Conservation (phyloP, 2,329 filamentous ascomycete genomes). For the Sphaceloma murrayae region DNA sequence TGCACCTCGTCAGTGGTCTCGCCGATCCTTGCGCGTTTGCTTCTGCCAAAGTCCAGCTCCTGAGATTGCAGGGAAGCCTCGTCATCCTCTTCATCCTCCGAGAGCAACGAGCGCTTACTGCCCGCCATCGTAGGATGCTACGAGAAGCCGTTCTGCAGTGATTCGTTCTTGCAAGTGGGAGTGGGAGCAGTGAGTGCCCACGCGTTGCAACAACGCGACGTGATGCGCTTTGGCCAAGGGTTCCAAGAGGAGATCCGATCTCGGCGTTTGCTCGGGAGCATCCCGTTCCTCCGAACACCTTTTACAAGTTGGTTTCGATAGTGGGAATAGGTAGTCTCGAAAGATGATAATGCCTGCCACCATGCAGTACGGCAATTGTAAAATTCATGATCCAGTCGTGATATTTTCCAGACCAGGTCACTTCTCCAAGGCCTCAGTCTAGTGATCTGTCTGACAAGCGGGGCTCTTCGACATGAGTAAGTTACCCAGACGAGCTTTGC, state of each 20-base stretch:
- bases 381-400: too few species aligned
- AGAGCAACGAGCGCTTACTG: too few species aligned
- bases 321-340: too few species aligned
- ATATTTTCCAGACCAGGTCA: too few species aligned
- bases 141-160: not conserved
- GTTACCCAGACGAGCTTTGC: constrained; percentile 5
- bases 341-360: too few species aligned
- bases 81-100: not conserved
- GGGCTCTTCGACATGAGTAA: not conserved
- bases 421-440: too few species aligned
- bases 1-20: constrained; percentile 9
- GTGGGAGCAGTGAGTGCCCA: too few species aligned
- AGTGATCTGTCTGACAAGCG: too few species aligned
- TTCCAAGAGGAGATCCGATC: too few species aligned
- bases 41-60: not conserved
- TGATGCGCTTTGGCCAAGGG: constrained; percentile 1
- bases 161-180: not conserved
- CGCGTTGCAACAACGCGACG: constrained; percentile 14
- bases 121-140: constrained; percentile 11
- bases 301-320: not conserved
- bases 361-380: too few species aligned
- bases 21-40: constrained; percentile 16
- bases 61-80: not conserved
- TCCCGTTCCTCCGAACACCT: too few species aligned
- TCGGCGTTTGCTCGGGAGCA: constrained; percentile 6